Base-by-base conservation (phyloP, 768 basidiomycete genomes). In the Lyophyllum shimeji region DNA sequence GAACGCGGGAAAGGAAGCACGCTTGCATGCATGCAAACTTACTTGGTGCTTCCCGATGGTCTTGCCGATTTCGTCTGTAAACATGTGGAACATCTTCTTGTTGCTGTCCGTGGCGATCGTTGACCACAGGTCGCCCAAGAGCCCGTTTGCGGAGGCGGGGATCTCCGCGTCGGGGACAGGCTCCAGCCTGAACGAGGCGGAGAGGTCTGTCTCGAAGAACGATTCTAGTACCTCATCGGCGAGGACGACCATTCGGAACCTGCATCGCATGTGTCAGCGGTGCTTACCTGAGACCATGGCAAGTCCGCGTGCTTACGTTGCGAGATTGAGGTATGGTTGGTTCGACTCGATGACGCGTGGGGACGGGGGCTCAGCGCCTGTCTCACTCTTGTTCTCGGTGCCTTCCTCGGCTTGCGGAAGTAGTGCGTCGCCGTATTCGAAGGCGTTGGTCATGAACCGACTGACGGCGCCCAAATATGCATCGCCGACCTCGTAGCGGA, bases 191-290 rank as follows among this genome's bases (percentile, higher is more conserved):
- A 97, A 98, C 2, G 95, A 95, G 0, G 82, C 84, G 0, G 92
- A 85, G 58, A 99, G 76, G 69, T 98, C 97, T 0, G 89, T 84
- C 65, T 94, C 95, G 64, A 98, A 99, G 80, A 99, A 99, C 1
- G 90, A 89, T 68, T 99, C 97, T 23, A 99, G 82, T 24, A 98
- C 80, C 69, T 98, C 95, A 61, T 98, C 97, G 1, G 96, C 95
- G 8, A 99, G 80, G 4, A 99, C 90, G 39, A 98, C 96, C 97
- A 98, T 99, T 7, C 97, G 87, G 85, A 99, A 99, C 7, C 93
- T 93, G 61, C 20, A 39, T 55, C 34, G n/a, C 15, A 15, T 43
- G 29, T 59, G 50, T 52, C 47, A 66, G 49, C 46, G 40, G 31
- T 4, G 39, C 15, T 27, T 21, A 21, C 20, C 45, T 18, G 7